These are phyloP conservation scores for Moesziomyces aphidis DNA, from an alignment of 1,284 basidiomycete genomes.

Conservation along the genomic window DNA sequence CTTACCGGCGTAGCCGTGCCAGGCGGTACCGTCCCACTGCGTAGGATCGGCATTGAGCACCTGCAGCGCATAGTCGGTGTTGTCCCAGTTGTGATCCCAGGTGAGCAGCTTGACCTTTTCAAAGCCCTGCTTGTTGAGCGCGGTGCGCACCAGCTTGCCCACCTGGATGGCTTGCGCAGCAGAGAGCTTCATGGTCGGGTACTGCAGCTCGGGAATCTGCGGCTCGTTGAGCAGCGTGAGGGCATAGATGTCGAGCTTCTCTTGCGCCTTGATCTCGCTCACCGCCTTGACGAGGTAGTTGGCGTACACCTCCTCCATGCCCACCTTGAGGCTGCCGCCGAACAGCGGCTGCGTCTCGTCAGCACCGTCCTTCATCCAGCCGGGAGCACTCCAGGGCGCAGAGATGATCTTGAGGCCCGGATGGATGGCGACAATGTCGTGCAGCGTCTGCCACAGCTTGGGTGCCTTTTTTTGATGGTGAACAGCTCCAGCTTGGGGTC, in stretches of 20 bases:
- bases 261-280: conserved; percentile 32
- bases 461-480: conserved; percentile 51
- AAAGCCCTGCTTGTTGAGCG: conserved; percentile 35
- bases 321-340: conserved; percentile 38
- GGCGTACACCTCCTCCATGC: conserved; percentile 42
- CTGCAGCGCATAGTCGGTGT: conserved; percentile 21
- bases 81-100: conserved; percentile 55
- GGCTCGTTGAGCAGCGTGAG: conserved; percentile 52
- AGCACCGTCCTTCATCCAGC: conserved; percentile 56
- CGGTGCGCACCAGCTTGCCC: conserved; percentile 18
- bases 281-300: conserved; percentile 46
- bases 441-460: conserved; percentile 48
- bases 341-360: conserved; percentile 31
- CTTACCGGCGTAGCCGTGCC: conserved; percentile 55
- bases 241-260: conserved; percentile 24
- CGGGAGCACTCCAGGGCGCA: conserved; percentile 52
- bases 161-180: conserved; percentile 26
- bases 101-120: conserved; percentile 24
- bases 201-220: conserved; percentile 20
- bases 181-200: conserved; percentile 44
- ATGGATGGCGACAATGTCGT: conserved; percentile 40
- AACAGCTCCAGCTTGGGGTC: conserved; percentile 44
- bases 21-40: conserved; percentile 41
- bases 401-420: conserved; percentile 36
- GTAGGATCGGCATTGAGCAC: conserved; percentile 38